Evolutionary conservation across 345 rosid genomes (phyloP), one percentile per base, ranked within the genome.

Genomic region (Sapria himalayana): DNA sequence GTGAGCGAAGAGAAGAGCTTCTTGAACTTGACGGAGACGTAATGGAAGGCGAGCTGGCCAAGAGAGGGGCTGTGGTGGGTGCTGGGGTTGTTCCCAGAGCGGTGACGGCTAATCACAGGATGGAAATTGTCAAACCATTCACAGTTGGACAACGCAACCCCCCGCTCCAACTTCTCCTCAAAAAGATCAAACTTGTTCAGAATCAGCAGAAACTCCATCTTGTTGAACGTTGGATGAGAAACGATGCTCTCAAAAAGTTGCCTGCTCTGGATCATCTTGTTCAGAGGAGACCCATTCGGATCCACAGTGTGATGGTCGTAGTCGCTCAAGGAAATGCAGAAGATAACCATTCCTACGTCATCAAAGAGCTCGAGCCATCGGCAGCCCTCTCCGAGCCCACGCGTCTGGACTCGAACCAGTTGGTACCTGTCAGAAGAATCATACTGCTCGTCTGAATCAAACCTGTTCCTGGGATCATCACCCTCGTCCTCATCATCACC

Each of bases 351-450:
- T 27, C 99, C 95, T 18, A 84, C 69, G 42, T 91, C 99, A 67
- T 91, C 99, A 37, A 91, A 91, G 95, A 84, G 82, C 58, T 89
- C 93, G 12, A 89, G 73, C 95, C 95, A 89, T 50, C 80, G 79
- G 65, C 92, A 89, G 63, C 77, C 82, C 56, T 76, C 98, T 6
- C 92, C 91, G 2, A 79, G 73, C 46, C 98, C 93, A 52, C 84
- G 65, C 0, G 93, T 69, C 7, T 73, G 85, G 21, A 82, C 72
- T 55, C 98, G 71, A 19, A 89, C 80, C 51, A 89, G 65, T 64
- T 89, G 95, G 65, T 82, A 89, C 72, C 98, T 89, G 66, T 10
- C 15, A 56, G 75, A 37, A 54, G 81, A 62, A 21, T 79, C 93
- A 43, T 52, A 77, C 23, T 60, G 93, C 51, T 89, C 86, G n/a